phyloP scores from a whole-genome alignment of 73 alveolate genomes.

The Symbiodinium pilosum region DNA sequence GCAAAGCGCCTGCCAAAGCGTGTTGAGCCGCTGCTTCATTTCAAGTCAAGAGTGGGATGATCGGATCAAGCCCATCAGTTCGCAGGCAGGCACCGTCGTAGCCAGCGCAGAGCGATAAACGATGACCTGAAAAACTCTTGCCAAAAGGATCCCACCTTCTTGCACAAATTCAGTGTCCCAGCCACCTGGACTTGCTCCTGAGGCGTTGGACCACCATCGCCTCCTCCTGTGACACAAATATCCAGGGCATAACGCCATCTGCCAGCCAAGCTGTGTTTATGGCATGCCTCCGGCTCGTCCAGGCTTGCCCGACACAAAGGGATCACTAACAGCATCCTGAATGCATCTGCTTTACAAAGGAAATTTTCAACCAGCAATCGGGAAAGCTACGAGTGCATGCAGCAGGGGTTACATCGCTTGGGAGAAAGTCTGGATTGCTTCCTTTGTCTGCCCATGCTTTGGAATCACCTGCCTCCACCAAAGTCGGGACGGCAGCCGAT shows the following conservation, averaged over 20 bases:
- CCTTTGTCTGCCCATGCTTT: too few relatives aligned
- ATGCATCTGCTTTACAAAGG: neutral
- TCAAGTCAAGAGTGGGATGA: neutral
- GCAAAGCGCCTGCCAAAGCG: slow-evolving; percentile 49
- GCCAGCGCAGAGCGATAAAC: slow-evolving; percentile 64
- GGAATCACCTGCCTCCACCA: neutral
- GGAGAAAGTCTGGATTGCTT: too few relatives aligned
- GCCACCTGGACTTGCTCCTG: slow-evolving; percentile 43
- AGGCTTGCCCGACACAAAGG: slow-evolving; percentile 2
- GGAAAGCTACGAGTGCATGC: too few relatives aligned
- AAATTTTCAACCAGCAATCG: too few relatives aligned
- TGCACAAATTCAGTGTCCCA: too few relatives aligned
- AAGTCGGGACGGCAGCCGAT: neutral
- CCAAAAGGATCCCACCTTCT: too few relatives aligned
- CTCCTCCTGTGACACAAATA: slow-evolving; percentile 41
- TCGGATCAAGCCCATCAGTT: neutral
- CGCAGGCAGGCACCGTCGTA: neutral
- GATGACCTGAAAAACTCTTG: slow-evolving; percentile 26
- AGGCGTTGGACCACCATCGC: slow-evolving; percentile 68
- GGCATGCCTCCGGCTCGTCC: neutral
- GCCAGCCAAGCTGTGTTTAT: too few relatives aligned
- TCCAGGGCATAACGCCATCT: too few relatives aligned
- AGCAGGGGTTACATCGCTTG: too few relatives aligned
- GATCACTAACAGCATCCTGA: neutral
- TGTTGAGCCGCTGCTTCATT: neutral